These are phyloP conservation scores for Poa annua DNA, from an alignment of 176 grass and related monocot species.

Conservation along the genomic window DNA sequence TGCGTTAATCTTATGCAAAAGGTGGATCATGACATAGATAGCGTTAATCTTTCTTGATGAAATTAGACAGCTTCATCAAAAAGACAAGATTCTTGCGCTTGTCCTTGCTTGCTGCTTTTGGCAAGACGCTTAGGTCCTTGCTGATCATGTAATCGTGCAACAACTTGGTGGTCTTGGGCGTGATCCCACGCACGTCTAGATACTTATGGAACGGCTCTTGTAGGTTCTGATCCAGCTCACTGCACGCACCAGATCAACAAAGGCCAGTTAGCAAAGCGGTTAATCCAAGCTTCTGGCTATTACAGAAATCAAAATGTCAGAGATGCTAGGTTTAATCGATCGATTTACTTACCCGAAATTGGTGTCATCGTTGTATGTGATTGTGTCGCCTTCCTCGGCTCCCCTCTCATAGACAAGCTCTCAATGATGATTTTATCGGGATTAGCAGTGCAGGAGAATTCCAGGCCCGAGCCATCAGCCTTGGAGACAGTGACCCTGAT, in stretches of 20 bases:
- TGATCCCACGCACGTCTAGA: not conserved
- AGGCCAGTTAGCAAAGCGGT: not conserved
- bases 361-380: slow-evolving; percentile 73
- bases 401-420: slow-evolving; percentile 55
- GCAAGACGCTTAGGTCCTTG: not conserved
- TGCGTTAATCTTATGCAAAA: no score
- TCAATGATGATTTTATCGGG: slow-evolving; percentile 78
- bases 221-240: slow-evolving; percentile 2
- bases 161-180: not conserved
- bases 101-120: not conserved
- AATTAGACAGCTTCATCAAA: not conserved
- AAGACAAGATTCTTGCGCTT: not conserved
- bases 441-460: slow-evolving; percentile 80
- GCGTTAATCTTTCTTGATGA: not conserved
- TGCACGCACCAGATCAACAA: not conserved
- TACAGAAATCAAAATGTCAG: not conserved
- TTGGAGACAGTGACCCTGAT: slow-evolving; percentile 69
- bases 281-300: not conserved
- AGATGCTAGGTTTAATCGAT: not conserved
- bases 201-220: slow-evolving; percentile 3
- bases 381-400: slow-evolving; percentile 38
- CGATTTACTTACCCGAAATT: slow-evolving; percentile 73
- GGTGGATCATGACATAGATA: no score
- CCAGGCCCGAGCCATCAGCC: slow-evolving; percentile 49
- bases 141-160: not conserved